phyloP scores from a whole-genome alignment of 371 early-diverging fungal genomes.

The Thermomucor indicae-seudaticae region DNA sequence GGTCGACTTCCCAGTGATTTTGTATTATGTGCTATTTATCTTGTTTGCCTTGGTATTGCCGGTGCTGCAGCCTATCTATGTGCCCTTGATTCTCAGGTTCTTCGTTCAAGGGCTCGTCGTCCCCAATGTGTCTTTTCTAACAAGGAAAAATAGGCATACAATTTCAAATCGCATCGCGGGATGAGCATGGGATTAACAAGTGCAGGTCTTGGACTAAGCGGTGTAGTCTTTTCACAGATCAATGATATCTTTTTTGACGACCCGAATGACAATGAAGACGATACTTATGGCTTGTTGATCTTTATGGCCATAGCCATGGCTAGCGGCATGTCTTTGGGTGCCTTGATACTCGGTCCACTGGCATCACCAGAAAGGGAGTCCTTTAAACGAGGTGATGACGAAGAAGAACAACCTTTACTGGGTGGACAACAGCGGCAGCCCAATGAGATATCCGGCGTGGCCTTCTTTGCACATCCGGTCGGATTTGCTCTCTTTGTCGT shows the following conservation, averaged over 20 bases:
- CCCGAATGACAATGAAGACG: constrained; percentile 9
- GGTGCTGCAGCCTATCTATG: constrained; percentile 42
- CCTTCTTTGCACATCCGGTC: constrained; percentile 28
- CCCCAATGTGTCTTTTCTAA: neutral
- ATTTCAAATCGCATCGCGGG: constrained; percentile 39
- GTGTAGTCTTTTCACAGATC: constrained; percentile 43
- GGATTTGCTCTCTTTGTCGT: constrained; percentile 32
- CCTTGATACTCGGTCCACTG: constrained; percentile 30
- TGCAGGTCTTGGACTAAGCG: constrained; percentile 34
- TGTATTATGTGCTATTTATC: constrained; percentile 30
- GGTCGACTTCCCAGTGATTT: constrained; percentile 28
- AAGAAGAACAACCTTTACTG: constrained; percentile 4
- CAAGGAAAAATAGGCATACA: constrained; percentile 16
- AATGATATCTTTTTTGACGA: constrained; percentile 35
- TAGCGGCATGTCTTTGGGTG: constrained; percentile 21
- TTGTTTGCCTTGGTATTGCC: constrained; percentile 24
- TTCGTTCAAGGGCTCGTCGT: constrained; percentile 1
- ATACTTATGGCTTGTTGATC: constrained; percentile 29
- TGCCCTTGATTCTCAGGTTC: constrained; percentile 44
- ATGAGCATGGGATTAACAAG: constrained; percentile 41
- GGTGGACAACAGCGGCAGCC: neutral
- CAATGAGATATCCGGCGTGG: constrained; percentile 15
- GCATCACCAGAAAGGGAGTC: neutral
- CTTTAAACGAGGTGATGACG: neutral
- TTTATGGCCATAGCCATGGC: constrained; percentile 28